A percentile compares a stretch with the other conserved stretches of the same genome.
phyloP scores from a whole-genome alignment of 2,329 filamentous ascomycete genomes.

The Aspergillus spinulosporus region DNA sequence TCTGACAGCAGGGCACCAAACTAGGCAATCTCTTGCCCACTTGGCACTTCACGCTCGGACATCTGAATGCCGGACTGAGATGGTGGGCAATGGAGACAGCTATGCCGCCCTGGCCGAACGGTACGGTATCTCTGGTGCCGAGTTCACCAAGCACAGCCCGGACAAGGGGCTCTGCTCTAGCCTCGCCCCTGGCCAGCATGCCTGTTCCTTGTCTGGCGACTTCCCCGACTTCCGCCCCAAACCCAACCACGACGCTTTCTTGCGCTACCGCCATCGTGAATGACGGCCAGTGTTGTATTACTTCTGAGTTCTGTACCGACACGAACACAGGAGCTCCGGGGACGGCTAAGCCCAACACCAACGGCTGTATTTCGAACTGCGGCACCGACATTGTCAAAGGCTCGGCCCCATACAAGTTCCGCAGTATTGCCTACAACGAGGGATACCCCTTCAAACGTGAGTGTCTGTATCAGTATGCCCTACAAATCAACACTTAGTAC shows the following conservation, averaged over 20 bases:
- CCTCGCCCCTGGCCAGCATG: conserved; percentile 26
- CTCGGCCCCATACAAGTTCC: conserved; percentile 19
- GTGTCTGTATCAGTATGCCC: conserved; percentile 32
- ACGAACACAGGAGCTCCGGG: conserved; percentile 38
- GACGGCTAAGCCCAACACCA: conserved; percentile 34
- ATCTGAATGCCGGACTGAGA: neutral
- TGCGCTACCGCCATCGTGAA: conserved; percentile 40
- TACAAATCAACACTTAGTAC: conserved; percentile 26
- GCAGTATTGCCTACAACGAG: conserved; percentile 36
- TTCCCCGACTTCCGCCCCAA: conserved; percentile 34
- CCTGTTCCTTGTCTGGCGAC: conserved; percentile 23
- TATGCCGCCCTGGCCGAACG: conserved; percentile 12
- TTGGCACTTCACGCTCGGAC: neutral
- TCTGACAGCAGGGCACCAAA: no score
- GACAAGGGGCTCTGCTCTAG: conserved; percentile 9
- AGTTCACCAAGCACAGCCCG: conserved; percentile 17
- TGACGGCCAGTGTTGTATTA: conserved; percentile 41
- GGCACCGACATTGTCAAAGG: conserved; percentile 37
- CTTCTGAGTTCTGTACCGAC: conserved; percentile 45
- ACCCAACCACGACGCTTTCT: conserved; percentile 38
- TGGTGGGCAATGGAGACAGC: conserved; percentile 5
- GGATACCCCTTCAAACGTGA: conserved; percentile 28
- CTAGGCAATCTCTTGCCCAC: neutral
- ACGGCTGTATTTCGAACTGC: conserved; percentile 47
- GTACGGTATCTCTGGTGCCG: conserved; percentile 13